phyloP scores from a whole-genome alignment of 495 filamentous ascomycete species.

The Cenococcum geophilum region DNA sequence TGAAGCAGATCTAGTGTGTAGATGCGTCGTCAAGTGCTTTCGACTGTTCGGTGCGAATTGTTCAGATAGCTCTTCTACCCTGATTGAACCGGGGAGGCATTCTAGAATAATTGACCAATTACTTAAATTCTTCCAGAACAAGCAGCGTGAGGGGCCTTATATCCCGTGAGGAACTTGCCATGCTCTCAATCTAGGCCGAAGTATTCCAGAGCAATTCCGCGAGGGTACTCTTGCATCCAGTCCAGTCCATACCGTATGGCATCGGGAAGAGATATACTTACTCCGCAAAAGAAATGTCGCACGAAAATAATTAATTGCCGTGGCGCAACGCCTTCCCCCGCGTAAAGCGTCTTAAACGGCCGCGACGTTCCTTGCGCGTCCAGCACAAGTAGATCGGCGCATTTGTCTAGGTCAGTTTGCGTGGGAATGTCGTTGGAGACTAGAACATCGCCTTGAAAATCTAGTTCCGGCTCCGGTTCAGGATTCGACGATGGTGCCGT shows the following conservation, averaged over 20 bases:
- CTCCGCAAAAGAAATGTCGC: conserved; percentile 86
- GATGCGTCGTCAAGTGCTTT: not conserved
- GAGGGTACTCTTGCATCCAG: no score
- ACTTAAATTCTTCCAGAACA: no score
- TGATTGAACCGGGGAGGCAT: no score
- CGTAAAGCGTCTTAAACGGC: conserved; percentile 64
- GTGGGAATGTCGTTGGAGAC: conserved; percentile 28
- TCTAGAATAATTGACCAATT: no score
- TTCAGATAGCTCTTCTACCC: no score
- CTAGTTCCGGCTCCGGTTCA: conserved; percentile 8
- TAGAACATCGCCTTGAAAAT: conserved; percentile 27
- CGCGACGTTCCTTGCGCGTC: conserved; percentile 56
- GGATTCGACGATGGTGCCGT: not conserved
- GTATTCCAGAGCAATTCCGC: no score
- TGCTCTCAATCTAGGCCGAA: no score
- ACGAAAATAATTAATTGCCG: conserved; percentile 73
- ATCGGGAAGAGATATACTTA: conserved; percentile 41
- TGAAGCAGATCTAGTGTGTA: conserved; percentile 4
- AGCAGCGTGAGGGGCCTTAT: no score
- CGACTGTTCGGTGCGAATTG: no score
- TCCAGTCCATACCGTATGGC: no score
- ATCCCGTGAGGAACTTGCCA: no score
- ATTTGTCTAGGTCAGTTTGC: conserved; percentile 17
- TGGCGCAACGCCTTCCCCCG: conserved; percentile 37
- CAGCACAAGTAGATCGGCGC: conserved; percentile 51